phyloP scores from a whole-genome alignment of 495 filamentous ascomycete species.

The Hypoxylon lienhwacheense region DNA sequence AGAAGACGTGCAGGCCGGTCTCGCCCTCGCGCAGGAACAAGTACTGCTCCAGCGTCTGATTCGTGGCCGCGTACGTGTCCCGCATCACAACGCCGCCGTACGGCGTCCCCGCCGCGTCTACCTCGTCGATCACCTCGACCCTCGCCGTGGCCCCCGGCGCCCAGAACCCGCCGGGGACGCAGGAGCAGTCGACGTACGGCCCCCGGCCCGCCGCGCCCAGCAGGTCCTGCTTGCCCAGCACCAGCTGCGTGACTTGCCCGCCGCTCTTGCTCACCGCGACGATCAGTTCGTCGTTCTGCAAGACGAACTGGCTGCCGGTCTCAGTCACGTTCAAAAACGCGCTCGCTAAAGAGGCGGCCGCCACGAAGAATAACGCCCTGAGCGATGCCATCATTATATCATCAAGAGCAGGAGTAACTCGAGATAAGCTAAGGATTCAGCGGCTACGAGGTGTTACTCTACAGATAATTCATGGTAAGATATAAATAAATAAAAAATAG shows the following conservation, averaged over 20 bases:
- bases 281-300: constrained; percentile 53
- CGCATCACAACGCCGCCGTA: constrained; percentile 57
- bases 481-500: too few relatives aligned
- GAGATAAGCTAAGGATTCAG: neutral
- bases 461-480: too few relatives aligned
- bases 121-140: constrained; percentile 51
- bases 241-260: constrained; percentile 47
- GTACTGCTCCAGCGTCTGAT: constrained; percentile 58
- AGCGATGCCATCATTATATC: constrained; percentile 19
- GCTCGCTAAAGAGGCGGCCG: constrained; percentile 8
- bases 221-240: constrained; percentile 55
- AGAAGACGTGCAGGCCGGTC: constrained; percentile 59
- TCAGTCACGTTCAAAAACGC: constrained; percentile 38
- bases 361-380: constrained; percentile 15
- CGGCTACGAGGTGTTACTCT: neutral
- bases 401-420: neutral
- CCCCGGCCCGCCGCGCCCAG: constrained; percentile 51
- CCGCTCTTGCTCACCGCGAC: constrained; percentile 48
- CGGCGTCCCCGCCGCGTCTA: constrained; percentile 49
- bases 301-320: constrained; percentile 32
- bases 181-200: constrained; percentile 62
- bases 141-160: constrained; percentile 52
- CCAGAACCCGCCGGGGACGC: constrained; percentile 56
- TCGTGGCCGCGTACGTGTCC: constrained; percentile 54
- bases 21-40: constrained; percentile 61